Percentiles rank a stretch among this genome's conserved stretches.
Conservation (phyloP, 2,329 filamentous ascomycete species). For the Hypoxylon sp. region DNA sequence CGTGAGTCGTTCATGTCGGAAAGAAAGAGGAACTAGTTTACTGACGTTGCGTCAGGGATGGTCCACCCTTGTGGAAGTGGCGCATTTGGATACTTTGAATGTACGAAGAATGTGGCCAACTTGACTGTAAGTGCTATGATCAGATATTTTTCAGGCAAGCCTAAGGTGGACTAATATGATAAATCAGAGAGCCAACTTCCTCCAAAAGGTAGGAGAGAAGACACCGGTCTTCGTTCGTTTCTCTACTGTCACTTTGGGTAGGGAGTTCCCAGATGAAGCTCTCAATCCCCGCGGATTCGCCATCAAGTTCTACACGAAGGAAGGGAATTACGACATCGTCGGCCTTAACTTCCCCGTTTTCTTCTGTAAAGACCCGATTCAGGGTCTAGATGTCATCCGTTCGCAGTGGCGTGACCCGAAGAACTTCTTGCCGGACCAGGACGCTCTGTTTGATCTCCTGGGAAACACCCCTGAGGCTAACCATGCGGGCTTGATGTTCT, state of each 20-base stretch:
- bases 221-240: constrained; percentile 71
- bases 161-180: neutral
- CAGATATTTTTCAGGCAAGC: neutral
- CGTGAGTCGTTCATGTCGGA: constrained; percentile 38
- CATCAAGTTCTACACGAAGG: constrained; percentile 78
- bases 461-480: constrained; percentile 72
- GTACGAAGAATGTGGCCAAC: constrained; percentile 47
- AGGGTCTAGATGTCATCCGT: constrained; percentile 80
- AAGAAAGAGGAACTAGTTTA: too few relatives aligned
- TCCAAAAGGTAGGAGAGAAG: constrained; percentile 61
- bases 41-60: constrained; percentile 31
- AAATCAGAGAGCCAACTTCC: constrained; percentile 42
- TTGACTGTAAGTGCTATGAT: constrained; percentile 15
- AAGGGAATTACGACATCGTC: constrained; percentile 80
- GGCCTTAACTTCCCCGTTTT: constrained; percentile 81
- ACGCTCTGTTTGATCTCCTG: constrained; percentile 73
- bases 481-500: constrained; percentile 74
- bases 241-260: constrained; percentile 78
- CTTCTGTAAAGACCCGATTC: constrained; percentile 78
- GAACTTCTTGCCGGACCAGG: constrained; percentile 69
- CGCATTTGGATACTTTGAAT: constrained; percentile 60
- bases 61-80: constrained; percentile 52
- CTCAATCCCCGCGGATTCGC: constrained; percentile 80
- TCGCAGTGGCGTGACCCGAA: constrained; percentile 79
- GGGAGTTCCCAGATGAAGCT: constrained; percentile 50